Evolutionary conservation across 2,329 filamentous ascomycete genomes (phyloP).

Genomic region (Hypoxylon sp.): DNA sequence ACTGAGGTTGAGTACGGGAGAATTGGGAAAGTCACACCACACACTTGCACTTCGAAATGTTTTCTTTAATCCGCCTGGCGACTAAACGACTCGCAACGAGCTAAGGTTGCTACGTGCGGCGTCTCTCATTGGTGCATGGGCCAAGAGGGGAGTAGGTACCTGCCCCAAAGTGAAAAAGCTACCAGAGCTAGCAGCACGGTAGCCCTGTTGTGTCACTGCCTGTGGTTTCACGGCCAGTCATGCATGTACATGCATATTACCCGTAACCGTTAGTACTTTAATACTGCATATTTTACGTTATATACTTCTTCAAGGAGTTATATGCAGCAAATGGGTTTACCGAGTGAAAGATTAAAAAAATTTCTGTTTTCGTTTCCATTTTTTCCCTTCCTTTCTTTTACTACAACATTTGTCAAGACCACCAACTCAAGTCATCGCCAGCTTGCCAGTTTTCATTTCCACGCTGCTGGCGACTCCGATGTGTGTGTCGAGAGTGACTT

Average conservation of each 20-base stretch:
- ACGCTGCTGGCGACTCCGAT: constrained; percentile 66
- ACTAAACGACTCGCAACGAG: constrained; percentile 22
- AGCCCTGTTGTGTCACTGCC: constrained; percentile 29
- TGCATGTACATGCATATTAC: not conserved
- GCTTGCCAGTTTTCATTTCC: constrained; percentile 49
- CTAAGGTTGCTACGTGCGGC: constrained; percentile 29
- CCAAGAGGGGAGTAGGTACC: not conserved
- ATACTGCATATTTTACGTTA: not conserved
- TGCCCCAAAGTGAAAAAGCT: constrained; percentile 19
- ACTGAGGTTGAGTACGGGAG: constrained; percentile 18
- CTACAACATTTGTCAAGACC: constrained; percentile 56
- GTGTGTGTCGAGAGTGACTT: constrained; percentile 69
- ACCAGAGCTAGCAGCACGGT: constrained; percentile 21
- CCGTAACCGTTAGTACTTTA: too few species aligned
- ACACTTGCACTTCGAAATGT: constrained; percentile 46
- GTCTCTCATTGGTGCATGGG: constrained; percentile 27
- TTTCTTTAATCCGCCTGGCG: constrained; percentile 46
- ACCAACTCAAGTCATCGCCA: constrained; percentile 60
- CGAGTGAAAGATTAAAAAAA: constrained; percentile 14
- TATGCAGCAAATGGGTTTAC: constrained; percentile 38
- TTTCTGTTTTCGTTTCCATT: constrained; percentile 37
- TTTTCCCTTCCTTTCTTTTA: constrained; percentile 46
- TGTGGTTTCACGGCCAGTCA: not conserved
- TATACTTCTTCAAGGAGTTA: not conserved
- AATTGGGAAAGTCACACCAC: constrained; percentile 41